phyloP scores from a whole-genome alignment of 164 flowering plant species.

The Santalum album region DNA sequence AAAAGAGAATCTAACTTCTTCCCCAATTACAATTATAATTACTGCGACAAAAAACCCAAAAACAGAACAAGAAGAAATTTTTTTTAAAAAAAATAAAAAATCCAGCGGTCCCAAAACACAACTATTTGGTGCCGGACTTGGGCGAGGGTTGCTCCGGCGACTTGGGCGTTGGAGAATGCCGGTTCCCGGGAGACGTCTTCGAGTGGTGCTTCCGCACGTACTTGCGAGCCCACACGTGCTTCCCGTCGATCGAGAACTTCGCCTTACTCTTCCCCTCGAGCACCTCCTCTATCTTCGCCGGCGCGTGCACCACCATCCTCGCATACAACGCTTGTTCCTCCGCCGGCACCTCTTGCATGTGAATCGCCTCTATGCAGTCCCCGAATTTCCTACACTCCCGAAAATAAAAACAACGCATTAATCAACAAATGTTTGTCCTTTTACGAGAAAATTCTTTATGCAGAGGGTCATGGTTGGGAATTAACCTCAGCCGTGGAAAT shows the following conservation, averaged over 20 bases:
- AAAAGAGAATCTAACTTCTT: too few relatives aligned
- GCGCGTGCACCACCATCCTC: conserved; percentile 23
- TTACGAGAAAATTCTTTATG: too few relatives aligned
- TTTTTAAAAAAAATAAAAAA: too few relatives aligned
- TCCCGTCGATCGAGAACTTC: conserved; percentile 49
- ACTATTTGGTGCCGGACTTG: too few relatives aligned
- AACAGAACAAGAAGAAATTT: too few relatives aligned
- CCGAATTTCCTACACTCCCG: conserved; percentile 31
- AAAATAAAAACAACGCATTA: background rate
- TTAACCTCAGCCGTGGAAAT: too few relatives aligned
- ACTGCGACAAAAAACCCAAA: too few relatives aligned
- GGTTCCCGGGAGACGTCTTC: conserved; percentile 1
- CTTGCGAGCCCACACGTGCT: conserved; percentile 52
- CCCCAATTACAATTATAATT: too few relatives aligned
- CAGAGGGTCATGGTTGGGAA: background rate
- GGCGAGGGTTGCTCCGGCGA: too few relatives aligned
- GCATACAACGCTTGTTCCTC: conserved; percentile 42
- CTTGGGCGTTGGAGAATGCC: background rate
- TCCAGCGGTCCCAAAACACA: too few relatives aligned
- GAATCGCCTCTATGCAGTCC: conserved; percentile 30
- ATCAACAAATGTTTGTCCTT: too few relatives aligned
- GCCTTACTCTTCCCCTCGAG: conserved; percentile 20
- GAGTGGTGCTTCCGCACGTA: conserved; percentile 22
- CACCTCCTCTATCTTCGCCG: conserved; percentile 11
- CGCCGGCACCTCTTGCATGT: conserved; percentile 36